Conservation (phyloP, 345 rosid species). For the Lumnitzera littorea region DNA sequence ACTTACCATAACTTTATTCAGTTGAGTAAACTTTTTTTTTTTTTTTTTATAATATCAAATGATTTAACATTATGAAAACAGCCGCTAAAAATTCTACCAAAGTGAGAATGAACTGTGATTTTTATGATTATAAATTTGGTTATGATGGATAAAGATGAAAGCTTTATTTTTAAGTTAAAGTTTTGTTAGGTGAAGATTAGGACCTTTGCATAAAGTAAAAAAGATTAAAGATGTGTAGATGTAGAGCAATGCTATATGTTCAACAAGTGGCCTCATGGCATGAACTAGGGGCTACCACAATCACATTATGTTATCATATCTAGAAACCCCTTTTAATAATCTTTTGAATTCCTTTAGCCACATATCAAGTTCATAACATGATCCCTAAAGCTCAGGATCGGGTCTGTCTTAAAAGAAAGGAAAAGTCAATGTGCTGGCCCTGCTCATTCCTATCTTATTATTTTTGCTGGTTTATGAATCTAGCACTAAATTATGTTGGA, state of each 20-base stretch:
- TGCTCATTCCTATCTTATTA: neutral
- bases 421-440: conserved; percentile 12
- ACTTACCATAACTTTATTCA: no score
- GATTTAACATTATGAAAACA: no score
- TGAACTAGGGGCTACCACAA: conserved; percentile 11
- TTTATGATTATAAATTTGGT: neutral
- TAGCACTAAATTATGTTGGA: no score
- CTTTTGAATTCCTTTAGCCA: no score
- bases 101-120: no score
- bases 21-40: no score
- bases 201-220: conserved; percentile 1
- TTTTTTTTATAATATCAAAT: no score
- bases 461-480: no score
- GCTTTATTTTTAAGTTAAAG: conserved; percentile 21
- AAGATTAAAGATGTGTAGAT: neutral
- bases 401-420: neutral
- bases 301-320: neutral
- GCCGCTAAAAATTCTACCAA: no score
- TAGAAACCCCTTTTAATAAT: neutral
- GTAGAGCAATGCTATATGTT: neutral
- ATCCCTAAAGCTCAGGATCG: conserved; percentile 4
- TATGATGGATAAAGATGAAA: conserved; percentile 3
- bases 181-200: conserved; percentile 18
- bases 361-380: no score
- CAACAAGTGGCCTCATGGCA: conserved; percentile 18